Evolutionary conservation across 164 flowering plant species (phyloP).

Genomic region (Vitis rupestris): DNA sequence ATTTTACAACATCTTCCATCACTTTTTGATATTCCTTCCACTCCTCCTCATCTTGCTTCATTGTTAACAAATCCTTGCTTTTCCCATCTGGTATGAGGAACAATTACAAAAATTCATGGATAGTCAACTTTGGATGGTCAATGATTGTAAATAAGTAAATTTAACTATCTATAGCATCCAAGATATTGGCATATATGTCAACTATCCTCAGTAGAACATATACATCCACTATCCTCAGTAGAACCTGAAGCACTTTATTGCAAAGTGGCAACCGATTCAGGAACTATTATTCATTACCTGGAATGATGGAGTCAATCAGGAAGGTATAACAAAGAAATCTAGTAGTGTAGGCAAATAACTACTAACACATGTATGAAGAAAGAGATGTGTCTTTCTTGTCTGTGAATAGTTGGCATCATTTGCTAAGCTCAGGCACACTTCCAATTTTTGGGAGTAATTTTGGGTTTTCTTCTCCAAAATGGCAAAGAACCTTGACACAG

Average conservation of each 20-base stretch:
- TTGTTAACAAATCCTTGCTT: conserved; percentile 72
- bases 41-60: conserved; percentile 83
- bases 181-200: neutral
- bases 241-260: neutral
- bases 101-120: neutral
- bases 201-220: neutral
- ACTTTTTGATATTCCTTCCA: conserved; percentile 75
- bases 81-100: conserved; percentile 69
- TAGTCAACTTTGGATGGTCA: no score
- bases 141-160: no score
- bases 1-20: conserved; percentile 60
- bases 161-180: neutral
- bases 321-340: no score
- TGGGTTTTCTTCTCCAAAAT: neutral
- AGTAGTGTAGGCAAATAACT: no score
- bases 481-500: neutral
- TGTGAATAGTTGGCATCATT: no score
- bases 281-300: neutral
- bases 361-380: no score
- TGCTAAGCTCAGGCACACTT: no score
- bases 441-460: neutral
- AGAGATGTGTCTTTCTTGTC: no score
- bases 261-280: neutral
- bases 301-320: neutral
- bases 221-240: neutral